Base-by-base conservation (phyloP, 164 flowering plant genomes). In the Malania oleifera region DNA sequence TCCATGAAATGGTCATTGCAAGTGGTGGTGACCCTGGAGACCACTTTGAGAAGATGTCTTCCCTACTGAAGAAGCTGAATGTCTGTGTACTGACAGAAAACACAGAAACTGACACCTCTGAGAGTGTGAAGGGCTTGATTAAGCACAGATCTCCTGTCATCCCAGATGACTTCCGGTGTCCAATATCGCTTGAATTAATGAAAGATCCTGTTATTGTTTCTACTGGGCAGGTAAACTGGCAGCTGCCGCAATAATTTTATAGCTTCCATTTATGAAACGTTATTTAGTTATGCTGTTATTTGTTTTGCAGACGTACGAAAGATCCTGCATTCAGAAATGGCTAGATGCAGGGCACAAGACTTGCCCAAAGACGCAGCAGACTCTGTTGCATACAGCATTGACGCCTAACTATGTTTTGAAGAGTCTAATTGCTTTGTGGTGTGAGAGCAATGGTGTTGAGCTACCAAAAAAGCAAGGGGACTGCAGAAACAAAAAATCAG, bases 81-180 rank as follows among this genome's bases (percentile, higher is more conserved):
- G 87, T 83, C 66, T 82, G 26, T 58, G 77, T 78, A 28, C 56
- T 79, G 23, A 28, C 60, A 28, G 79, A 69, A 62, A 82, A 71
- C 46, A 71, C 87, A 14, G 88, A 77, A 24, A 65, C 49, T 24
- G 86, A 80, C 22, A 56, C 55, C 22, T 57, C 67, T 49, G 88
- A 81, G 39, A 60, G 64, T 63, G 89, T 80, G 18, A 81, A 70
- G 60, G 56, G 62, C 57, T 61, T 74, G 26, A 59, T 76, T 5
- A 90, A 78, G 66, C 91, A 84, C 70, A 71, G 88, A 60, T 87
- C 96, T 43, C 98, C 88, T 37, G 87, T 86, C 20, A 89, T 91
- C 60, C 98, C 98, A 20, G 95, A 91, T 75, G 96, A 91, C 73
- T 91, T 91, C 59, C 78, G 92, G 38, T 91, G 98, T 66, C 98